A percentile compares a stretch with the other conserved stretches of the same genome.
Conservation (phyloP, 108 stramenopile genomes). For the Cyclotella baltica region DNA sequence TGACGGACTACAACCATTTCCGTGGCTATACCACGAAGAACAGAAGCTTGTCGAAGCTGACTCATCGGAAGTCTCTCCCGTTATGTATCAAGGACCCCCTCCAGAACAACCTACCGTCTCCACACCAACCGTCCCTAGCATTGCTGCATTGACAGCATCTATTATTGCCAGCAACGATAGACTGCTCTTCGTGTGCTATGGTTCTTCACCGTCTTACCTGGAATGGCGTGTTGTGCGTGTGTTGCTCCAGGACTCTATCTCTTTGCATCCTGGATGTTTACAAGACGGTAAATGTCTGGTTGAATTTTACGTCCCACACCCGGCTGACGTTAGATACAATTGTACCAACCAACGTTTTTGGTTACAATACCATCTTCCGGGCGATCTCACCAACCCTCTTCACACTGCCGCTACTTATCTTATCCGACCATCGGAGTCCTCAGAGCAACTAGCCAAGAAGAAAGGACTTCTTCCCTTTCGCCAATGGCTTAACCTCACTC, state of each 20-base stretch:
- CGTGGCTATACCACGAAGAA: background rate
- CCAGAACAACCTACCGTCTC: background rate
- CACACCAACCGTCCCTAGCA: background rate
- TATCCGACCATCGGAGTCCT: conserved; percentile 12
- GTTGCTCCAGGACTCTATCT: background rate
- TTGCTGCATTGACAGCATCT: background rate
- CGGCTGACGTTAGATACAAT: too few relatives aligned
- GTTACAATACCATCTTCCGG: too few relatives aligned
- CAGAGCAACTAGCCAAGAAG: background rate
- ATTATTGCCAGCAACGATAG: background rate
- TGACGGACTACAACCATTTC: background rate
- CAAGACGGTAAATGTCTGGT: too few relatives aligned
- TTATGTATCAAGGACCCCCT: background rate
- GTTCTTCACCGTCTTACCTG: background rate
- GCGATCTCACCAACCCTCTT: background rate
- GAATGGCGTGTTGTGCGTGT: too few relatives aligned
- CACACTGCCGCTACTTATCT: background rate
- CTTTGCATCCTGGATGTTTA: background rate
- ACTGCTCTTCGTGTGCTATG: conserved; percentile 5
- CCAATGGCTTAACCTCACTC: background rate
- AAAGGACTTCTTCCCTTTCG: background rate
- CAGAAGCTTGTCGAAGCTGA: background rate
- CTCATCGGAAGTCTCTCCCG: too few relatives aligned
- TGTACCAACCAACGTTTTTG: too few relatives aligned
- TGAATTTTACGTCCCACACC: conserved; percentile 10